phyloP scores from a whole-genome alignment of 2,329 filamentous ascomycete genomes.

The Dichotomopilus funicola region DNA sequence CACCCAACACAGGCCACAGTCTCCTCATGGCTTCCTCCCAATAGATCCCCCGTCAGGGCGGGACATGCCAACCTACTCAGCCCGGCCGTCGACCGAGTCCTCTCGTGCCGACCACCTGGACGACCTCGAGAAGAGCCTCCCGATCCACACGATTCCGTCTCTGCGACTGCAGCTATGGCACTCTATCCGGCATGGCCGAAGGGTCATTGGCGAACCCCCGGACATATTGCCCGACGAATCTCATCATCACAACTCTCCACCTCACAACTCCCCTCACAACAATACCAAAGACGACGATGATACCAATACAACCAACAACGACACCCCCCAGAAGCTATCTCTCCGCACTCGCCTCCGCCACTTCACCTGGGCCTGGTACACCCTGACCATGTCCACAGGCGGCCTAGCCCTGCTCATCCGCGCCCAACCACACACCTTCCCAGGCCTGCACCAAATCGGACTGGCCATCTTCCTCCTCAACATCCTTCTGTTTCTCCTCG shows the following conservation, averaged over 20 bases:
- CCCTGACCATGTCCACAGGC: slow-evolving; percentile 67
- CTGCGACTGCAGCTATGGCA: not conserved
- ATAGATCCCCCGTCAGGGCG: not conserved
- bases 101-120: slow-evolving; percentile 1
- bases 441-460: slow-evolving; percentile 57
- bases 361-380: slow-evolving; percentile 70
- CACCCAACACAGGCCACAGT: too few species aligned
- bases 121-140: slow-evolving; percentile 13
- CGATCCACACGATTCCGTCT: slow-evolving; percentile 10
- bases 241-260: too few species aligned
- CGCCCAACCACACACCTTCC: slow-evolving; percentile 58
- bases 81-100: slow-evolving; percentile 1
- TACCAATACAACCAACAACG: slow-evolving; percentile 11
- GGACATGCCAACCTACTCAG: not conserved
- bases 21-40: too few species aligned
- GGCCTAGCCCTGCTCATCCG: slow-evolving; percentile 59
- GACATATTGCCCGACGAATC: too few species aligned
- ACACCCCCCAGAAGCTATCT: slow-evolving; percentile 32
- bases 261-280: not conserved
- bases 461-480: slow-evolving; percentile 62
- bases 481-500: slow-evolving; percentile 54
- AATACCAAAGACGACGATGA: not conserved
- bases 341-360: slow-evolving; percentile 45
- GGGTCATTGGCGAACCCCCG: too few species aligned
- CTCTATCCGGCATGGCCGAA: not conserved